These are phyloP conservation scores for Pseudogymnoascus verrucosus DNA, from an alignment of 2,329 filamentous ascomycete genomes.

Conservation along the genomic window DNA sequence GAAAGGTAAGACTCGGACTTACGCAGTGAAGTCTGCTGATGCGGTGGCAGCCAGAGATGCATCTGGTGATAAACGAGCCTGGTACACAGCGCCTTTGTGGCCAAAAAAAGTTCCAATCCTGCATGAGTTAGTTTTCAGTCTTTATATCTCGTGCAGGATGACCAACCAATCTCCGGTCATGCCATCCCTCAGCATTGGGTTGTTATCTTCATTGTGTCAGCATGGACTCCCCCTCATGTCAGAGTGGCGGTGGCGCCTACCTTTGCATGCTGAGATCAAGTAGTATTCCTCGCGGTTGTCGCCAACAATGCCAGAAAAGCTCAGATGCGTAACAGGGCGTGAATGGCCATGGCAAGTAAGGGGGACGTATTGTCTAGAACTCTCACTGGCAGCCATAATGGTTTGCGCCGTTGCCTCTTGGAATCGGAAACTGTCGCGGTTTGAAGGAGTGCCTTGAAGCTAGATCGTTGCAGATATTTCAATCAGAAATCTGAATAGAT, in stretches of 20 bases:
- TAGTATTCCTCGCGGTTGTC: slow-evolving; percentile 60
- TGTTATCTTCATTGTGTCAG: slow-evolving; percentile 61
- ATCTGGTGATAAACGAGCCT: slow-evolving; percentile 82
- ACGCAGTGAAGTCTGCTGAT: slow-evolving; percentile 93
- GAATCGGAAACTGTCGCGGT: background rate
- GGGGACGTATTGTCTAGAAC: slow-evolving; percentile 42
- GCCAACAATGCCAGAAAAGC: slow-evolving; percentile 55
- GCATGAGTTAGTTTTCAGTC: slow-evolving; percentile 9
- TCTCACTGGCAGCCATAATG: slow-evolving; percentile 24
- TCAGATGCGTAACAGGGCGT: slow-evolving; percentile 64
- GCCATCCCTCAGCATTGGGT: slow-evolving; percentile 95
- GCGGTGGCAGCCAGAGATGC: slow-evolving; percentile 84
- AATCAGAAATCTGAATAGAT: slow-evolving; percentile 3
- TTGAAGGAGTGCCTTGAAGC: background rate
- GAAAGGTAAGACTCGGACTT: slow-evolving; percentile 29
- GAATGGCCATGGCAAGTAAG: slow-evolving; percentile 71
- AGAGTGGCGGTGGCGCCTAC: slow-evolving; percentile 28
- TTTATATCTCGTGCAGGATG: slow-evolving; percentile 1
- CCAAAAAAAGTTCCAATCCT: slow-evolving; percentile 96
- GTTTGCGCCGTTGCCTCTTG: background rate
- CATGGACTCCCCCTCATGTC: background rate
- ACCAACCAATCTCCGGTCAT: slow-evolving; percentile 84
- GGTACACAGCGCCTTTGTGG: slow-evolving; percentile 97
- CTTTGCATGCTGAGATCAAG: slow-evolving; percentile 66
- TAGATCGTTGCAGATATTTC: slow-evolving; percentile 6